Evolutionary conservation across 441 rosid species (phyloP), one percentile per base, ranked within the genome.

Genomic region (Pelargonium cotyledonis): DNA sequence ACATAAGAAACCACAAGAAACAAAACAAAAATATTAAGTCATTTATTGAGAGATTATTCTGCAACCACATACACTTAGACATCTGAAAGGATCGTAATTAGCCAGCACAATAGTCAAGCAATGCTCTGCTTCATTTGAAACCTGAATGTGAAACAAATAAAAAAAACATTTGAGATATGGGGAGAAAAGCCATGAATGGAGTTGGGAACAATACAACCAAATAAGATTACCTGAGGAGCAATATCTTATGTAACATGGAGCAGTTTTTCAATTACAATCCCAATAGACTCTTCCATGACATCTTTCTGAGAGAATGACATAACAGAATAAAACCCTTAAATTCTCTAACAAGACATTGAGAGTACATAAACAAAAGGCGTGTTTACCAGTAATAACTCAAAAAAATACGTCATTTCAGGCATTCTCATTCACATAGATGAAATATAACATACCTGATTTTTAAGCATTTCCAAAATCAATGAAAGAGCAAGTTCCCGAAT

Each of bases 71-170:
- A 95, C 99, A 75, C 93, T 90, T 79, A 95, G 84, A 85, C 96
- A 87, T 90, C 97, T 85, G 82, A 88, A 90, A 68, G 96, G 96
- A 75, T 95, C 99, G 77, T 88, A 92, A 65, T 86, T 86, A 57
- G 90, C 84, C 80, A 90, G 78, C 65, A 92, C 81, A 8, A 81
- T 70, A 64, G 86, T 88, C 85, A 95, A 85, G 82, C 98, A 89
- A 74, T 85, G 90, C 78, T 95, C 99, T 68, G 93, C 95, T 81
- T 90, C 90, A 80, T 76, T 85, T 66, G 96, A 83, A 70, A 92
- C 90, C 99, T 95, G 76, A 71, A 73, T 15, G 70, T 1, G 69
- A 55, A 68, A 69, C 21, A 41, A 65, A 40, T 5, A 38, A 5
- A 44, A 40, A 38, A 38, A 5, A 44, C 0, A 41, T 19, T 51